Conservation (phyloP, 495 filamentous ascomycete species). For the Hypoxylon cercidicola region DNA sequence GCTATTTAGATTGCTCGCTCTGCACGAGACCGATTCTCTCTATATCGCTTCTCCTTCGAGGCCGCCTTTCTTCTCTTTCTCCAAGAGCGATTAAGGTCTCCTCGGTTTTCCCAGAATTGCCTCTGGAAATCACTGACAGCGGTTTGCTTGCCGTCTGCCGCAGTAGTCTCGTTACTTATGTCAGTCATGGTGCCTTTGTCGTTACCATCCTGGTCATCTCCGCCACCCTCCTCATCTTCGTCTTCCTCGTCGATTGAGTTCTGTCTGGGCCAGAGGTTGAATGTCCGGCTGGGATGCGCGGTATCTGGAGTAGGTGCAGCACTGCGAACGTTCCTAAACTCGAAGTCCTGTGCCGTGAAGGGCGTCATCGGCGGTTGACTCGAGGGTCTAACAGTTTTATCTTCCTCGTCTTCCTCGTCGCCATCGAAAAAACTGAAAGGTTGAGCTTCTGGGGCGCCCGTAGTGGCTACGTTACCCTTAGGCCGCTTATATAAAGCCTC, state of each 20-base stretch:
- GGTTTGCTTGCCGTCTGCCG: constrained; percentile 28
- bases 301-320: constrained; percentile 97
- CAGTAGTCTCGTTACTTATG: constrained; percentile 38
- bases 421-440: constrained; percentile 63
- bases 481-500: constrained; percentile 90
- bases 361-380: constrained; percentile 76
- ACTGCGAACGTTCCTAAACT: constrained; percentile 76
- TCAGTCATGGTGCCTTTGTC: constrained; percentile 49
- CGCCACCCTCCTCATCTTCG: constrained; percentile 50
- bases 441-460: constrained; percentile 40
- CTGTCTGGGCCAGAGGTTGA: constrained; percentile 58
- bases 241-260: constrained; percentile 50
- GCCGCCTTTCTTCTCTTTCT: constrained; percentile 83
- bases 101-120: constrained; percentile 92
- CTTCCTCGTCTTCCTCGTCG: constrained; percentile 57
- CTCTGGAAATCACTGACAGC: constrained; percentile 77
- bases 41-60: constrained; percentile 86
- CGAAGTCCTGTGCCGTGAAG: constrained; percentile 79
- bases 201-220: constrained; percentile 43
- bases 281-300: constrained; percentile 71
- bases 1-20: constrained; percentile 51
- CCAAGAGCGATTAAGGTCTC: constrained; percentile 91
- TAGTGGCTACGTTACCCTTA: constrained; percentile 47
- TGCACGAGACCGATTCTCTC: constrained; percentile 77
- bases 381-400: constrained; percentile 21